phyloP scores from a whole-genome alignment of 371 early-diverging fungal species.

The Rhizopus stolonifer region DNA sequence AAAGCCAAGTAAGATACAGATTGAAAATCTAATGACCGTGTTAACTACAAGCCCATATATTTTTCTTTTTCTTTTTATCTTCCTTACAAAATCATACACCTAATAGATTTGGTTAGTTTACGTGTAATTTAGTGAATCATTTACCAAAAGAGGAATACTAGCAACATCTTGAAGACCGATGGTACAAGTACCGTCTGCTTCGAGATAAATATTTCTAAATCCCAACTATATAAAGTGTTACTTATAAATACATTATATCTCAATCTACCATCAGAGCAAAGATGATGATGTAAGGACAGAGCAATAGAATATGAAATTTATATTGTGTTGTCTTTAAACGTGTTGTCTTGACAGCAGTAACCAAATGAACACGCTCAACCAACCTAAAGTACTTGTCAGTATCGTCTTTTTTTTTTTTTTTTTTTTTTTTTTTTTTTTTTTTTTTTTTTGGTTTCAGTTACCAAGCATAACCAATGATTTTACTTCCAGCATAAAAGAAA shows the following conservation, averaged over 20 bases:
- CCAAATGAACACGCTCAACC: constrained; percentile 48
- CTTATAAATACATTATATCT: neutral
- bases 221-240: constrained; percentile 25
- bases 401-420: too few species aligned
- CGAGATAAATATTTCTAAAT: constrained; percentile 44
- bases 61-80: neutral
- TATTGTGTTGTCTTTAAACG: constrained; percentile 45
- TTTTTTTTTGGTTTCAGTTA: too few species aligned
- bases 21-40: constrained; percentile 22
- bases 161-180: constrained; percentile 51
- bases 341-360: constrained; percentile 44
- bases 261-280: constrained; percentile 47
- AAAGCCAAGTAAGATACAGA: constrained; percentile 37
- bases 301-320: constrained; percentile 41
- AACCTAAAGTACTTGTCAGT: too few species aligned
- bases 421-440: too few species aligned
- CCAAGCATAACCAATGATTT: constrained; percentile 50
- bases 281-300: constrained; percentile 49
- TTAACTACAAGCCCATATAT: too few species aligned
- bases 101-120: neutral
- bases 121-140: neutral
- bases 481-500: constrained; percentile 52
- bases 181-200: constrained; percentile 42
- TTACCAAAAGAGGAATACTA: constrained; percentile 48
- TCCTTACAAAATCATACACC: constrained; percentile 43